These are phyloP conservation scores for Sistotremastrum niveocremeum DNA, from an alignment of 768 basidiomycete species.

Conservation along the genomic window DNA sequence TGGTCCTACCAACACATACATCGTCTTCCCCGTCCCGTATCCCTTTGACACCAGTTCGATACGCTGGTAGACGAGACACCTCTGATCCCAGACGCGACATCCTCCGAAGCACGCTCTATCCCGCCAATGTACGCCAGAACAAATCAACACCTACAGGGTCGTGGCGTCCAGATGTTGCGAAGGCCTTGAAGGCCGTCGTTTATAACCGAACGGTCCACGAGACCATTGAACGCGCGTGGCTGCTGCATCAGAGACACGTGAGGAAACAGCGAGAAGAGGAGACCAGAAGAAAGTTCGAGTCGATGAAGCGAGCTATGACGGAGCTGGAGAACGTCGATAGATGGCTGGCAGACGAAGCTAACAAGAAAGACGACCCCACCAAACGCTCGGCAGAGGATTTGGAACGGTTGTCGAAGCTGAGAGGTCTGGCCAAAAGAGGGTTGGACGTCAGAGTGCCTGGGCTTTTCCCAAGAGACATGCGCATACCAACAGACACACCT, in stretches of 20 bases:
- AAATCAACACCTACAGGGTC: constrained; percentile 64
- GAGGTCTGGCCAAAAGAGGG: constrained; percentile 51
- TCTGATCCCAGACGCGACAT: constrained; percentile 54
- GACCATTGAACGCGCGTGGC: constrained; percentile 86
- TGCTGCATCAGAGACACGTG: constrained; percentile 62
- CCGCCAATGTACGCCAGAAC: constrained; percentile 49
- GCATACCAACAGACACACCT: constrained; percentile 77
- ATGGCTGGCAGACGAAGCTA: constrained; percentile 54
- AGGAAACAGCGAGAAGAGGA: constrained; percentile 59
- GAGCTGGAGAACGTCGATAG: constrained; percentile 48
- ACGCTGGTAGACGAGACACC: constrained; percentile 26
- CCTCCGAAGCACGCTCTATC: constrained; percentile 72
- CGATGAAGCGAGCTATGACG: constrained; percentile 79
- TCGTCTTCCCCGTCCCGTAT: constrained; percentile 15
- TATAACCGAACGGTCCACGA: constrained; percentile 83
- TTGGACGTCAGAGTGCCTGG: constrained; percentile 69
- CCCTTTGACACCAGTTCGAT: constrained; percentile 23
- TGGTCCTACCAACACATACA: too few relatives aligned
- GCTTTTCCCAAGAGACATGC: constrained; percentile 78
- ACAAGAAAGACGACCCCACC: constrained; percentile 63
- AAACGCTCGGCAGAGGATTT: constrained; percentile 41
- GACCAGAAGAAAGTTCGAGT: constrained; percentile 60
- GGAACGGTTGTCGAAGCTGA: constrained; percentile 46
- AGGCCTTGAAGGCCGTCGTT: constrained; percentile 69
- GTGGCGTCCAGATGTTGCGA: constrained; percentile 71